Percentiles rank a stretch among this genome's conserved stretches.
These are phyloP conservation scores for Neospora caninum DNA, from an alignment of 169 alveolate genomes.

Conservation along the genomic window DNA sequence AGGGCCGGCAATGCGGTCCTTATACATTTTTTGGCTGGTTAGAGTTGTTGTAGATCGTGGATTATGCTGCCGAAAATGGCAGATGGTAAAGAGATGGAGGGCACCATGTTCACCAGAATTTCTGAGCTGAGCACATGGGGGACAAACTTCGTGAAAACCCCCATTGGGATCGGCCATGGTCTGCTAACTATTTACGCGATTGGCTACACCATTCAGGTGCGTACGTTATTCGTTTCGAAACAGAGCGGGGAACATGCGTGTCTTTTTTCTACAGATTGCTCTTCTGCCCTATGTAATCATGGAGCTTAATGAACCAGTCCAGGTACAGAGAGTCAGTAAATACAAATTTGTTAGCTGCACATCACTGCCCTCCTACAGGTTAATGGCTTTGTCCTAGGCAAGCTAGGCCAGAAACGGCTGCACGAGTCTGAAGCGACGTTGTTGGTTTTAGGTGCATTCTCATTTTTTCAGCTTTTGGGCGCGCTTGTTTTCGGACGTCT, in stretches of 20 bases:
- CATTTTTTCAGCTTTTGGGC: conserved; percentile 56
- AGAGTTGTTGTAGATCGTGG: too few species aligned
- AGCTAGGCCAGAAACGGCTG: background rate
- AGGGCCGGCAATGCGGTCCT: too few species aligned
- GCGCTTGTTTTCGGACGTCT: conserved; percentile 63
- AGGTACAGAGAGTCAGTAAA: conserved; percentile 19
- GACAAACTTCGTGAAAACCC: conserved; percentile 61
- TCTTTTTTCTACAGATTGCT: conserved; percentile 35
- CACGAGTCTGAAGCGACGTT: background rate
- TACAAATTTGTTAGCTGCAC: background rate
- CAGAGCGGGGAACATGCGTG: background rate
- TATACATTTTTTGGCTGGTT: too few species aligned
- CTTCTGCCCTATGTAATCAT: conserved; percentile 60
- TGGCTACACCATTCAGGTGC: conserved; percentile 65
- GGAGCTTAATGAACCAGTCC: conserved; percentile 67
- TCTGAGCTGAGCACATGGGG: background rate
- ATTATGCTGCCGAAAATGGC: background rate
- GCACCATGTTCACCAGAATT: background rate
- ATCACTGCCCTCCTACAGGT: background rate
- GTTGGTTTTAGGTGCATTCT: conserved; percentile 31
- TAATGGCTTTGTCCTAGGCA: conserved; percentile 63
- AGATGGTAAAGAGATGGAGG: background rate
- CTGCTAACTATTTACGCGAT: conserved; percentile 55
- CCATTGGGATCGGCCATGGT: conserved; percentile 64
- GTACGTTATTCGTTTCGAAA: background rate